Evolutionary conservation across 768 basidiomycete genomes (phyloP).

Genomic region (Holtermanniella nyarrowii): DNA sequence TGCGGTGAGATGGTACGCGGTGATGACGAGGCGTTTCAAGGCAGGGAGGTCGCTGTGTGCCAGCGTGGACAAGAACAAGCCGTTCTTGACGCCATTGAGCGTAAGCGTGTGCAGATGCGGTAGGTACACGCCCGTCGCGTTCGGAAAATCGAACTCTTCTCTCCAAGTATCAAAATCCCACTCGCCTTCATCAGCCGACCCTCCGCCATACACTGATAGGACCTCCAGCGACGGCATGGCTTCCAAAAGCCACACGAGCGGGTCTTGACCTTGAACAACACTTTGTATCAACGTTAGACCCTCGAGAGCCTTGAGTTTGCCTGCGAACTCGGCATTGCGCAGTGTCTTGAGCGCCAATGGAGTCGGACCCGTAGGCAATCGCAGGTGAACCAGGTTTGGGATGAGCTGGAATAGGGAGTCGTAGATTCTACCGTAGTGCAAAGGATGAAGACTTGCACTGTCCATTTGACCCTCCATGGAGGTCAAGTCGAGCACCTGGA

Average conservation of each 20-base stretch:
- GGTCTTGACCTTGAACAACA: constrained; percentile 6
- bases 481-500: constrained; percentile 64
- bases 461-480: constrained; percentile 14
- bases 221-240: constrained; percentile 13
- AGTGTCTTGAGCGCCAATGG: constrained; percentile 10
- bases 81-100: constrained; percentile 18
- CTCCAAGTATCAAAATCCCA: neutral
- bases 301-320: constrained; percentile 10
- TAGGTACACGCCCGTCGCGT: constrained; percentile 12
- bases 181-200: constrained; percentile 4
- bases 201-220: constrained; percentile 16
- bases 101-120: constrained; percentile 26
- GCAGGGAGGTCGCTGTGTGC: constrained; percentile 21
- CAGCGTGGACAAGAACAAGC: constrained; percentile 19
- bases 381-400: constrained; percentile 31
- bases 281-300: constrained; percentile 10
- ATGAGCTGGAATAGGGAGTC: constrained; percentile 28
- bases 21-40: constrained; percentile 20
- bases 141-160: neutral
- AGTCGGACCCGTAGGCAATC: constrained; percentile 19
- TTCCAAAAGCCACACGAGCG: constrained; percentile 10
- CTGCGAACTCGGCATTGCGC: constrained; percentile 7
- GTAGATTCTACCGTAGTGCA: constrained; percentile 2
- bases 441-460: constrained; percentile 5
- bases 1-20: constrained; percentile 12